Conservation (phyloP, 2,329 filamentous ascomycete species). For the Cytospora leucostoma region DNA sequence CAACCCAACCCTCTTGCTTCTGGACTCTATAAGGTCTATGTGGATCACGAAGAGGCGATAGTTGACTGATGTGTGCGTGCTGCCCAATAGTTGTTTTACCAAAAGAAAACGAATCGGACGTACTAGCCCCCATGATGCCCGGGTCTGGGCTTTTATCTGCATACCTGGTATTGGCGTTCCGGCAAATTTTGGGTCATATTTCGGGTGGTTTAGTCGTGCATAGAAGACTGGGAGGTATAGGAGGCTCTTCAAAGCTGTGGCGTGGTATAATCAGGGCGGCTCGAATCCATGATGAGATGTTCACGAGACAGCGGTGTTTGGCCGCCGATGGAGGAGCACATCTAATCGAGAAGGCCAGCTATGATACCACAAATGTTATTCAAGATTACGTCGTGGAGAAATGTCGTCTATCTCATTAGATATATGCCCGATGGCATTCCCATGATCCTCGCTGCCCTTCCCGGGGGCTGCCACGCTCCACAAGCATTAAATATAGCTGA, state of each 20-base stretch:
- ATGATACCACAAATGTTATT: slow-evolving; percentile 18
- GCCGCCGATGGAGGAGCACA: neutral
- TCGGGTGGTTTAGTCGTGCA: slow-evolving; percentile 4
- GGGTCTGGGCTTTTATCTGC: slow-evolving; percentile 45
- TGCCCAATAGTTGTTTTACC: slow-evolving; percentile 57
- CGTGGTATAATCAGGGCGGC: neutral
- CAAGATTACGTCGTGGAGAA: slow-evolving; percentile 12
- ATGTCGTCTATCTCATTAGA: slow-evolving; percentile 17
- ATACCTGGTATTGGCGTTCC: slow-evolving; percentile 24
- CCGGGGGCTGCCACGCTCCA: slow-evolving; percentile 3
- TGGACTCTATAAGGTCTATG: neutral
- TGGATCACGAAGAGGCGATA: neutral
- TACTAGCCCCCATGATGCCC: slow-evolving; percentile 54
- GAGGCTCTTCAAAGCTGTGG: neutral
- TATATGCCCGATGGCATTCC: slow-evolving; percentile 3
- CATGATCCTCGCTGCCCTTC: neutral
- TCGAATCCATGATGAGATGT: neutral
- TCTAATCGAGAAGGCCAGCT: neutral
- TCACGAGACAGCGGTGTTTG: neutral
- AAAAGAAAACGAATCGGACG: slow-evolving; percentile 66
- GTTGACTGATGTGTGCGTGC: slow-evolving; percentile 15
- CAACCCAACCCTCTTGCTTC: slow-evolving; percentile 45
- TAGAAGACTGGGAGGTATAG: neutral
- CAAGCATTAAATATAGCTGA: slow-evolving; percentile 79
- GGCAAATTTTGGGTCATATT: slow-evolving; percentile 16